These are phyloP conservation scores for Beta corolliflora DNA, from an alignment of 179 eudicot genomes.

Conservation along the genomic window DNA sequence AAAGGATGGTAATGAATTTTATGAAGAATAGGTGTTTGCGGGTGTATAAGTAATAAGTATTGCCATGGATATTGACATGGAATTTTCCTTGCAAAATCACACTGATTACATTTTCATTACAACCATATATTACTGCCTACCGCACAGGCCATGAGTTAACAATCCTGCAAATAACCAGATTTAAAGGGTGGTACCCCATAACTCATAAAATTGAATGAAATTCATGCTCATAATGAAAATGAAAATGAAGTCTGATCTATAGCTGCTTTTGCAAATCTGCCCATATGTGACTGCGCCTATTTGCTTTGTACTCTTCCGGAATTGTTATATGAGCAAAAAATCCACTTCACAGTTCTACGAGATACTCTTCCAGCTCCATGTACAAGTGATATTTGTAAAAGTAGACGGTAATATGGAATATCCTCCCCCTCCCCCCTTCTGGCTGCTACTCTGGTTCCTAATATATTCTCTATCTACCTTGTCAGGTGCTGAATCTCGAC, in stretches of 20 bases:
- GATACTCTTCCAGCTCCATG: background rate
- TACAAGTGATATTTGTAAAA: background rate
- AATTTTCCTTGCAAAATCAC: too few relatives aligned
- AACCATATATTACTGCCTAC: too few relatives aligned
- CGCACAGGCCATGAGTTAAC: too few relatives aligned
- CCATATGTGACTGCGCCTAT: background rate
- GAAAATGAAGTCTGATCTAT: background rate
- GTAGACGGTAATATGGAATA: background rate
- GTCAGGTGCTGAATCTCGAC: slow-evolving; percentile 42
- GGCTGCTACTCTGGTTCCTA: background rate
- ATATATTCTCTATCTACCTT: background rate
- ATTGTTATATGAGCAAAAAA: background rate
- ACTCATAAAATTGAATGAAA: background rate
- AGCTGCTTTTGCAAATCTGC: background rate
- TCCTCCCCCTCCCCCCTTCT: background rate
- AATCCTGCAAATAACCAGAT: too few relatives aligned
- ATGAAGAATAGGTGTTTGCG: too few relatives aligned
- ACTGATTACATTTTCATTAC: too few relatives aligned
- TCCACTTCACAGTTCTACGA: background rate
- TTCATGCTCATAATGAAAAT: too few relatives aligned
- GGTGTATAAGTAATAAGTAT: too few relatives aligned
- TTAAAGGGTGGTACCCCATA: background rate
- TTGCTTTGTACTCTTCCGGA: background rate
- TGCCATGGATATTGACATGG: too few relatives aligned
- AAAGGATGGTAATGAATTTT: too few relatives aligned